Percentiles rank a stretch among this genome's conserved stretches.
Conservation (phyloP, 106 monocot species). For the Acorus gramineus region DNA sequence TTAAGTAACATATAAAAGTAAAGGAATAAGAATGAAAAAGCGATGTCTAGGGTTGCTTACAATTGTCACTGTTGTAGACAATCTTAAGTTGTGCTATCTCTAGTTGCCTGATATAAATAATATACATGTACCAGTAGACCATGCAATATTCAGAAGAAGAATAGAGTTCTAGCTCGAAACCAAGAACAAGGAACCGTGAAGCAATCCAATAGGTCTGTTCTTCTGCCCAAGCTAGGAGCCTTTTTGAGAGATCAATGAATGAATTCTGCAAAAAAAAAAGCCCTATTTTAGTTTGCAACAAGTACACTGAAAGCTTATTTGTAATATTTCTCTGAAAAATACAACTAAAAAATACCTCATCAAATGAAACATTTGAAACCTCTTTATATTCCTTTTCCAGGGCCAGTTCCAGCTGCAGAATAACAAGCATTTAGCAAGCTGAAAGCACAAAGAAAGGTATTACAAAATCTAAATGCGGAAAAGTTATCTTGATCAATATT, state of each 20-base stretch:
- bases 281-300: conserved; percentile 1
- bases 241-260: conserved; percentile 45
- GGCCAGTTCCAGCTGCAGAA: conserved; percentile 74
- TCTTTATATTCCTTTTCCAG: conserved; percentile 59
- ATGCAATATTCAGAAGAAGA: conserved; percentile 81
- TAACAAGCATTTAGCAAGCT: conserved; percentile 2
- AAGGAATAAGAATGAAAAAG: neutral
- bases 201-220: conserved; percentile 95
- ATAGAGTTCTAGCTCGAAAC: conserved; percentile 90
- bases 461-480: no score
- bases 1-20: no score
- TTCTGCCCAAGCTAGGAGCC: conserved; percentile 70
- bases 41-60: conserved; percentile 29
- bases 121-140: conserved; percentile 98
- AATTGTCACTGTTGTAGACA: conserved; percentile 11
- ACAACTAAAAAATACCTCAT: conserved; percentile 38
- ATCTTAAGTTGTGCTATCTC: conserved; percentile 62
- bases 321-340: neutral
- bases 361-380: conserved; percentile 16
- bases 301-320: neutral
- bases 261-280: conserved; percentile 35
- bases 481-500: no score
- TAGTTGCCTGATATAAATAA: conserved; percentile 55
- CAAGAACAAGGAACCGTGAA: conserved; percentile 75
- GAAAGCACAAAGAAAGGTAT: no score